A percentile compares a stretch with the other conserved stretches of the same genome.
phyloP scores from a whole-genome alignment of 345 rosid genomes.

The Gossypium thurberi region DNA sequence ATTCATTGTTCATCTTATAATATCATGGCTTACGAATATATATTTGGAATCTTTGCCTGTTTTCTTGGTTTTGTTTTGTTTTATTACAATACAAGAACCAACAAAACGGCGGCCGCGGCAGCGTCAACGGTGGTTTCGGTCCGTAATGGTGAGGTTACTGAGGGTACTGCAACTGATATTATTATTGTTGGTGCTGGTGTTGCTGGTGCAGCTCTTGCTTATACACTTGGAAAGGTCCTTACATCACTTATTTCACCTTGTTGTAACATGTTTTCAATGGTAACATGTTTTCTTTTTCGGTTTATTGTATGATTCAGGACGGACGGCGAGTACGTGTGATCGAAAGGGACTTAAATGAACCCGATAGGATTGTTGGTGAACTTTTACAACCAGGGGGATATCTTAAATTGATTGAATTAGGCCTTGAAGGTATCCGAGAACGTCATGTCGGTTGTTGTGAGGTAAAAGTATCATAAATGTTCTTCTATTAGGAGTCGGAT shows the following conservation, averaged over 20 bases:
- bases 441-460: too few relatives aligned
- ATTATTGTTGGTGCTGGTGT: conserved; percentile 43
- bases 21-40: background rate
- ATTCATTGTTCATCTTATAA: background rate
- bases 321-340: conserved; percentile 51
- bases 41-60: conserved; percentile 1
- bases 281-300: background rate
- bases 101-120: background rate
- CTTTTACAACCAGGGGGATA: conserved; percentile 63
- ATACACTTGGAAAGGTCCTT: conserved; percentile 43
- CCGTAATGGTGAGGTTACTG: background rate
- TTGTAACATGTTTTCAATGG: background rate
- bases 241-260: background rate
- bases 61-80: conserved; percentile 7
- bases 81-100: background rate
- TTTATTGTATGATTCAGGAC: conserved; percentile 27
- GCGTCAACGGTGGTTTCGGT: too few relatives aligned
- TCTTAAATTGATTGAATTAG: conserved; percentile 46
- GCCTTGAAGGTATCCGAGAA: conserved; percentile 40
- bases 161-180: conserved; percentile 15
- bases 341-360: conserved; percentile 54
- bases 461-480: too few relatives aligned
- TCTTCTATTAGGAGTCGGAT: too few relatives aligned
- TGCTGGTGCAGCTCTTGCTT: conserved; percentile 59
- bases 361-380: conserved; percentile 56